These are phyloP conservation scores for Terfezia boudieri DNA, from an alignment of 495 filamentous ascomycete species.

Conservation along the genomic window DNA sequence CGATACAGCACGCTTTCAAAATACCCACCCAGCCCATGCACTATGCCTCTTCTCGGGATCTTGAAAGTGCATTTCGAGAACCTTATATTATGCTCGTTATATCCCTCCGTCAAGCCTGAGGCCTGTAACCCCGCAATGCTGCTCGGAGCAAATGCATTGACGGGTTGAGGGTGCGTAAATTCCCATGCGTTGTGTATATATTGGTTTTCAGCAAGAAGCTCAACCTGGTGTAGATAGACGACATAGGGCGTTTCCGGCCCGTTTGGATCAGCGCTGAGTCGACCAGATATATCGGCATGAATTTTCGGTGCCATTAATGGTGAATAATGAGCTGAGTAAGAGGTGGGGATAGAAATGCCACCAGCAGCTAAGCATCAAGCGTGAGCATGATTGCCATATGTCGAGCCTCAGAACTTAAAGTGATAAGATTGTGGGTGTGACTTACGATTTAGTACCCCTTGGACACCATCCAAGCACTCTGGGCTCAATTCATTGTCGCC, in stretches of 20 bases:
- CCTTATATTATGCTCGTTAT: constrained; percentile 76
- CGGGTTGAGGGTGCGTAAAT: constrained; percentile 38
- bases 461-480: constrained; percentile 77
- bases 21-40: constrained; percentile 82
- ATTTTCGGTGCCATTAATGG: constrained; percentile 80
- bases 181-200: constrained; percentile 48
- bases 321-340: constrained; percentile 76
- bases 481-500: constrained; percentile 78
- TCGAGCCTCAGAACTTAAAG: neutral
- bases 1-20: constrained; percentile 84
- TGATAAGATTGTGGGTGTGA: neutral
- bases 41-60: constrained; percentile 42
- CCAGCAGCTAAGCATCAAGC: constrained; percentile 24
- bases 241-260: constrained; percentile 75
- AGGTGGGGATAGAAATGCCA: constrained; percentile 81
- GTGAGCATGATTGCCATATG: neutral
- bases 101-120: constrained; percentile 33
- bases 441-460: constrained; percentile 45
- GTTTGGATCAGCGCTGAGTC: constrained; percentile 36
- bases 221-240: constrained; percentile 70
- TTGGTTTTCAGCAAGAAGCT: constrained; percentile 46
- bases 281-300: constrained; percentile 49
- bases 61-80: constrained; percentile 29
- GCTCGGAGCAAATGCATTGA: constrained; percentile 17
- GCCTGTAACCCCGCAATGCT: constrained; percentile 27